Evolutionary conservation across 192 early-diverging fungal species (phyloP).

Genomic region (Linnemannia schmuckeri): DNA sequence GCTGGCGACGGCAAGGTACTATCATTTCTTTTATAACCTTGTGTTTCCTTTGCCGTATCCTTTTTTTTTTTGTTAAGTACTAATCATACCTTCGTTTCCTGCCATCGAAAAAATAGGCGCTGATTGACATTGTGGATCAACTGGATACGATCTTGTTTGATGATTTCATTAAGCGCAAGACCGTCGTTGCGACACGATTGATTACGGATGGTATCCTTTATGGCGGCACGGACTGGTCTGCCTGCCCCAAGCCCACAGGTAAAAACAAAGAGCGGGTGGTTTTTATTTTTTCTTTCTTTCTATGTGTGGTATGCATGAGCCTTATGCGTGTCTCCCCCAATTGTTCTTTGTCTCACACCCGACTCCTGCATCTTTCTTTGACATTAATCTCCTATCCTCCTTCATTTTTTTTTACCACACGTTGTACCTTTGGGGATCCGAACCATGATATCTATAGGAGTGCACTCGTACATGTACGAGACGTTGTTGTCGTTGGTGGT

Average conservation of each 20-base stretch:
- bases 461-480: conserved; percentile 90
- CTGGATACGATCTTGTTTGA: conserved; percentile 88
- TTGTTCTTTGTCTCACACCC: background rate
- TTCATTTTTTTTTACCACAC: background rate
- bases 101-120: conserved; percentile 52
- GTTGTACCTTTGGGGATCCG: background rate
- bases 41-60: background rate
- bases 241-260: conserved; percentile 81
- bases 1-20: conserved; percentile 71
- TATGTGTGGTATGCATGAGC: background rate
- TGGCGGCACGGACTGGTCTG: conserved; percentile 91
- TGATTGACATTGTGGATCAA: conserved; percentile 80
- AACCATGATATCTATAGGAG: conserved; percentile 64
- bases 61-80: background rate
- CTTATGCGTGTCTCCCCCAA: background rate
- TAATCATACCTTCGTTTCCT: too few relatives aligned
- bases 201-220: conserved; percentile 86
- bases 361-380: background rate
- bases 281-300: background rate
- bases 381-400: background rate
- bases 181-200: conserved; percentile 74
- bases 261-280: background rate
- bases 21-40: background rate
- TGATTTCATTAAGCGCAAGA: conserved; percentile 87
- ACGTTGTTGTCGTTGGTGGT: conserved; percentile 88